These are phyloP conservation scores for Sordariomycetes sp. DNA, from an alignment of 2,329 filamentous ascomycete species.

Conservation along the genomic window DNA sequence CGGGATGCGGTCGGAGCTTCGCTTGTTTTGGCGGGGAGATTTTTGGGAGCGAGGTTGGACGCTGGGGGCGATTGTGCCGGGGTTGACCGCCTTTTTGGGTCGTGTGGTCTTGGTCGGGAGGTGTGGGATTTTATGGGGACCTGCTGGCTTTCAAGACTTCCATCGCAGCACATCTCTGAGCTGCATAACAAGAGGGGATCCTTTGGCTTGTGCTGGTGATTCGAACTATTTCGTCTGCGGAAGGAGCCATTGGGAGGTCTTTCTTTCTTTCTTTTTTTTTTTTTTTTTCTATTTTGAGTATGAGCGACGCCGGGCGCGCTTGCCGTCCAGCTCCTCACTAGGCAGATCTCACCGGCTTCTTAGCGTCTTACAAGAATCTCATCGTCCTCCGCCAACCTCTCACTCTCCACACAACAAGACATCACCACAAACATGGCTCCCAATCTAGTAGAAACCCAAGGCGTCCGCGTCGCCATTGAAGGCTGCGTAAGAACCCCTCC, in stretches of 20 bases:
- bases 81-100: background rate
- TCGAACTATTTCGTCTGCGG: background rate
- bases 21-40: background rate
- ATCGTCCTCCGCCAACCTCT: background rate
- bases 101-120: background rate
- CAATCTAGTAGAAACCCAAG: conserved; percentile 21
- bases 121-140: background rate
- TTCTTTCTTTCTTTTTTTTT: too few species aligned
- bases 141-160: background rate
- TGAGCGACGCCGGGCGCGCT: too few species aligned
- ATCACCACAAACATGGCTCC: conserved; percentile 14
- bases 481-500: conserved; percentile 49
- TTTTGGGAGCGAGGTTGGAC: background rate
- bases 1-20: background rate
- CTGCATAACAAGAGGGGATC: background rate
- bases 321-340: too few species aligned
- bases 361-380: background rate
- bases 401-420: background rate
- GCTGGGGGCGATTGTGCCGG: background rate
- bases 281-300: too few species aligned
- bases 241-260: too few species aligned
- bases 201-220: background rate
- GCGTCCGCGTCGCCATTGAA: conserved; percentile 69
- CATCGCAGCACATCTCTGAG: background rate
- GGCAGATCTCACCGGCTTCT: too few species aligned